These are phyloP conservation scores for Tolypocladium tundrense DNA, from an alignment of 2,329 filamentous ascomycete genomes.

Conservation along the genomic window DNA sequence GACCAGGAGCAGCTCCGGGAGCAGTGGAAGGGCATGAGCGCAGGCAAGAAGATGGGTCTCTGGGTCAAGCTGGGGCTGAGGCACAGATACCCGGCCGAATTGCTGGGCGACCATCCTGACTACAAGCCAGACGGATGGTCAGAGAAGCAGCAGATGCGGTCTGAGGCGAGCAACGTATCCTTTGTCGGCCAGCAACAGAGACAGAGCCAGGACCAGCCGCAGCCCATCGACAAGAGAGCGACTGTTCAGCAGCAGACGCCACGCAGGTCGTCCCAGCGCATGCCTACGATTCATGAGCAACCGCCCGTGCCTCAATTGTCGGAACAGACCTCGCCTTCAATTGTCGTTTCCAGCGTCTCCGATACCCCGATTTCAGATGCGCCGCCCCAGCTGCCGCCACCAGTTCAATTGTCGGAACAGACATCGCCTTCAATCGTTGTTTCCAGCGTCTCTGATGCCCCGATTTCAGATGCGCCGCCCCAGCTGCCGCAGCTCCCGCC, in stretches of 20 bases:
- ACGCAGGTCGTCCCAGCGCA: background rate
- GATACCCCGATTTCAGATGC: background rate
- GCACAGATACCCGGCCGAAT: conserved; percentile 6
- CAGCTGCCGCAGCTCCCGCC: background rate
- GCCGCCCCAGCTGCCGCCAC: background rate
- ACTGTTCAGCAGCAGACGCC: background rate
- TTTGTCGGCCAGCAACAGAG: background rate
- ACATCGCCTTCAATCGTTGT: background rate
- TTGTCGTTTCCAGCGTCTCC: background rate
- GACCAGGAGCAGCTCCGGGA: conserved; percentile 6
- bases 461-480: no score
- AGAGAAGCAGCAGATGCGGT: background rate
- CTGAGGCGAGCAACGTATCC: background rate
- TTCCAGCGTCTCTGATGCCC: background rate
- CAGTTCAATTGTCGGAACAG: background rate
- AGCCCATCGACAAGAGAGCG: background rate
- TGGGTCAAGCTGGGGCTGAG: conserved; percentile 11
- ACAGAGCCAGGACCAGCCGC: background rate
- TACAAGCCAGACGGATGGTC: background rate
- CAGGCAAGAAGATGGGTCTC: conserved; percentile 5
- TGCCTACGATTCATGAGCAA: background rate
- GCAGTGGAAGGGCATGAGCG: conserved; percentile 5
- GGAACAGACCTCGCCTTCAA: background rate
- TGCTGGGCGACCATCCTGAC: conserved; percentile 6
- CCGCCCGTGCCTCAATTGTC: background rate